Evolutionary conservation across 1,284 basidiomycete genomes (phyloP).

Genomic region (Fomitopsis palustris): DNA sequence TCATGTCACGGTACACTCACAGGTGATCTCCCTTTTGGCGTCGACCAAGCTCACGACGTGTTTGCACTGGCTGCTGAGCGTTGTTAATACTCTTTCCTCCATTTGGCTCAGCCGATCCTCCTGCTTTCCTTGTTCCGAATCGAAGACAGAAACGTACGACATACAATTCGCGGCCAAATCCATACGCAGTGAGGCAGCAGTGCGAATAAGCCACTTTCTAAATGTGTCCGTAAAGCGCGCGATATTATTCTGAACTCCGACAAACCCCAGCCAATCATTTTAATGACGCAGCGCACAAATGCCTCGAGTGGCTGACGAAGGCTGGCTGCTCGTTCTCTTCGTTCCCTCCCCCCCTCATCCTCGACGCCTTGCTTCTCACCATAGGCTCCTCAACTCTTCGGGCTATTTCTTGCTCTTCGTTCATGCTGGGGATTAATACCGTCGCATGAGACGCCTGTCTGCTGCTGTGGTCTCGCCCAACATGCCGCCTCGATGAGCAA

Average conservation of each 20-base stretch:
- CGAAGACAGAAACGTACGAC: not conserved
- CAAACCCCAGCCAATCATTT: not conserved
- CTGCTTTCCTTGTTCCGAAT: too few species aligned
- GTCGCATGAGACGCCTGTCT: not conserved
- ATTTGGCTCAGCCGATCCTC: too few species aligned
- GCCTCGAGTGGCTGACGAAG: not conserved
- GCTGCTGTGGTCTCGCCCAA: not conserved
- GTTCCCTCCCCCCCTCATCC: not conserved
- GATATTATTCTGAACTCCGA: not conserved
- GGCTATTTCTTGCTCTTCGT: too few species aligned
- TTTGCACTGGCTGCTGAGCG: too few species aligned
- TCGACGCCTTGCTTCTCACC: not conserved
- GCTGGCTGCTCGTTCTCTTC: not conserved
- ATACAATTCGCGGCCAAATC: too few species aligned
- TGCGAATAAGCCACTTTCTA: not conserved
- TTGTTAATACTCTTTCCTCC: too few species aligned
- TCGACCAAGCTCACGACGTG: too few species aligned
- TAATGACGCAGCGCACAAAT: constrained; percentile 4
- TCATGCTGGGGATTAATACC: not conserved
- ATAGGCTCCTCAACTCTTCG: too few species aligned
- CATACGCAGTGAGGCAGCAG: too few species aligned
- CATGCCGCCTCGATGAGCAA: not conserved
- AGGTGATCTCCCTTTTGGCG: too few species aligned
- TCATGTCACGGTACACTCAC: too few species aligned
- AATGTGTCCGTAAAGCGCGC: not conserved